Base-by-base conservation (phyloP, 2,329 filamentous ascomycete genomes). In the Fusarium odoratissimum region DNA sequence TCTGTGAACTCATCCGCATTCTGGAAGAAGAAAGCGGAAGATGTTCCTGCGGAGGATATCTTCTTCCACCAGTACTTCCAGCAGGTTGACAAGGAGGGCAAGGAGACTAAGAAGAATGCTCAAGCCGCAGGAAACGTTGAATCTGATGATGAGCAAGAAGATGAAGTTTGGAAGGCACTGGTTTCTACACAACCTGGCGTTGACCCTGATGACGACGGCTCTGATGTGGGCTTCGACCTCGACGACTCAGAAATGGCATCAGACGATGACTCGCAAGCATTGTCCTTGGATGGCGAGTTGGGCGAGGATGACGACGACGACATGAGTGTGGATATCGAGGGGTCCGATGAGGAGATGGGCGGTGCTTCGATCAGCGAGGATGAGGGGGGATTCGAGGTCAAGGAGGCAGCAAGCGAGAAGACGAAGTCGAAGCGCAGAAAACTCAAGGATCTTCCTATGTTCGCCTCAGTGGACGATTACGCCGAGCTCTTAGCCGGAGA, bases 21-120 rank as follows among this genome's bases (percentile, higher is more conserved):
- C 86, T 97, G 95, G 94, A 92, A 91, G 78, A 94, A 94, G 89
- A 95, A 94, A 84, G 87, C 89, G n/a, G 91, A 94, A 72, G 91
- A 98, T 60, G 92, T 99, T 48, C 91, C 93, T 6, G 94, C 91
- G 1, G 95, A 99, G 74, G 96, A 99, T 80, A 93, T 95, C 42
- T 99, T 99, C 89, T 99, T 99, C 89, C 96, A 99, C 82, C 91
- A 94, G 74, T 99, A 99, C 89, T 99, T 99, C 83, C 91, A 90
- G 67, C 89, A 91, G 69, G 83, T 93, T 61, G 90, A 91, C 71
- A 94, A 91, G 82, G 84, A 87, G 56, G 80, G 81, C 63, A 89
- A 92, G 79, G 83, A 79, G 57, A 44, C 85, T 16, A 87, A 87
- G 76, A 89, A 88, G 83, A 87, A 89, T 80, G 83, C 84, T 56